Base-by-base conservation (phyloP, 1,284 basidiomycete genomes). In the Heterobasidion annosum region DNA sequence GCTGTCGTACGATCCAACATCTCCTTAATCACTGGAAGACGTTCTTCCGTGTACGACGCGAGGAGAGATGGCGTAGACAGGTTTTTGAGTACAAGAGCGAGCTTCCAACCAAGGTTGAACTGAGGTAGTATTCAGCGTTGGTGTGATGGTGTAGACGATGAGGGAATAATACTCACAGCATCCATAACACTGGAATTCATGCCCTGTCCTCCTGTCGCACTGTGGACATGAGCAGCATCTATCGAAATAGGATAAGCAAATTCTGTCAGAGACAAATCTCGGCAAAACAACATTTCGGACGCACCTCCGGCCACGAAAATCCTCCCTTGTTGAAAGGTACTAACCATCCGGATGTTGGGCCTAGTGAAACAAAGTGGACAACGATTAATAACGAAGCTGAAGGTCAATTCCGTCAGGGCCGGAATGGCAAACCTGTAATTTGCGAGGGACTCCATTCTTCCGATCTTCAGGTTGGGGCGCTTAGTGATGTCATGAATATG, bases 231-330 rank as follows among this genome's bases (percentile, higher is more conserved):
- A 4, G 59, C 59, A 35, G 58, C 56, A 52, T 61, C 58, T 59
- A 37, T 19, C 12, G 37, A 16, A 32, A 10, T 9, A 10, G 10
- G 25, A 3, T 12, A 50, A 3, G 19, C 44, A 18, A 34, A 8
- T 25, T 6, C 48, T 34, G 35, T 9, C 15, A 4, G 33, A 35
- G 48, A 34, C 43, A 8, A 32, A 25, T 18, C 40, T 8, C 16
- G 12, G 37, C 16, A 35, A 53, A 8, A 4, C 25, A 16, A 15
- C 32, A 16, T 18, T 46, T 10, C 37, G n/a, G 12, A 10, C 37
- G 25, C 19, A 73, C 72, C 73, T 60, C 73, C 72, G 6, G 62
- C 65, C n/a, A 74, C 56, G 53, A 73, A 71, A 1, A 65, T 65
- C 8, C 68, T 58, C 0, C 69, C 72, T 16, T 64, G 62, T 13